These are phyloP conservation scores for Phytophthora sp. DNA, from an alignment of 352 stramenopile genomes.

Conservation along the genomic window DNA sequence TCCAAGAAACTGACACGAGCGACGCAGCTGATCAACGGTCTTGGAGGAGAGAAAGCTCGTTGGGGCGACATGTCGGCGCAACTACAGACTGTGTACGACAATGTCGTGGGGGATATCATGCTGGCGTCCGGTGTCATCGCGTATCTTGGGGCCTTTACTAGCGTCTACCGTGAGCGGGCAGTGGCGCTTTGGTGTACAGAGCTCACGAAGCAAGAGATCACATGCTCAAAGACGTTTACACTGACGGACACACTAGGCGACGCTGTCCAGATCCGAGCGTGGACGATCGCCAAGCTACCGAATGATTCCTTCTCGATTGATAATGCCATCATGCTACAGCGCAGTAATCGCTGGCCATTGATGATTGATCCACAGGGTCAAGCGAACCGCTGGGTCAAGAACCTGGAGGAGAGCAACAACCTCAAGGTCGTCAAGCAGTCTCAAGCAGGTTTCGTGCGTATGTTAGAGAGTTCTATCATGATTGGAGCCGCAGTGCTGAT, in stretches of 20 bases:
- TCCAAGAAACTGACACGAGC: constrained; percentile 92
- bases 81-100: constrained; percentile 89
- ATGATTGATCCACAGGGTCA: constrained; percentile 97
- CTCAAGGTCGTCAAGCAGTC: constrained; percentile 95
- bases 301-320: constrained; percentile 96
- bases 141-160: constrained; percentile 94
- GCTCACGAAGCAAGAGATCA: constrained; percentile 71
- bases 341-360: constrained; percentile 94
- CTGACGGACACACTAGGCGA: constrained; percentile 92
- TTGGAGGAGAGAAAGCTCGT: constrained; percentile 93
- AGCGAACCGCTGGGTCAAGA: constrained; percentile 95
- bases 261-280: constrained; percentile 92
- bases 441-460: constrained; percentile 93
- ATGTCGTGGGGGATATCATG: constrained; percentile 94
- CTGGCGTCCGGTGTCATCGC: constrained; percentile 93
- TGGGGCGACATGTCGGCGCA: constrained; percentile 92
- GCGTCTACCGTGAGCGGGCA: constrained; percentile 90
- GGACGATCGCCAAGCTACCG: constrained; percentile 95
- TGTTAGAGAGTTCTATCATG: constrained; percentile 95
- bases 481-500: constrained; percentile 93
- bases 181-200: constrained; percentile 82
- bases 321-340: constrained; percentile 94
- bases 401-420: constrained; percentile 91
- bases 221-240: constrained; percentile 81
- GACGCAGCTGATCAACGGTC: constrained; percentile 93